Evolutionary conservation across 805 yeast species (phyloP).

Genomic region (Cyberlindnera petersonii): DNA sequence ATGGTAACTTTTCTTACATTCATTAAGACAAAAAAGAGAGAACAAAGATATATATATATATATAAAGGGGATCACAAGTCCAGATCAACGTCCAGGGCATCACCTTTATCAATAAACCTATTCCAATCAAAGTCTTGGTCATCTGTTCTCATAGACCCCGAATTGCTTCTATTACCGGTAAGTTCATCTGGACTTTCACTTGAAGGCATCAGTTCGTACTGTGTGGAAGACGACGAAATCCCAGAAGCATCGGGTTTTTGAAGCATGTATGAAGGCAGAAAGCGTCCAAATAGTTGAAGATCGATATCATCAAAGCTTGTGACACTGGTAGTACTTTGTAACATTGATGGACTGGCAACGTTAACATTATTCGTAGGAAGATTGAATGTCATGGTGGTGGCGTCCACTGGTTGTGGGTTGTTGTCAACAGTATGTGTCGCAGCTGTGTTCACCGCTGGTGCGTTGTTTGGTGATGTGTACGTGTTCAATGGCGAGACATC

Average conservation of each 20-base stretch:
- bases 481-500: slow-evolving; percentile 13
- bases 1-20: too few relatives aligned
- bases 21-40: too few relatives aligned
- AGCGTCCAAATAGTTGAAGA: slow-evolving; percentile 75
- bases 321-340: slow-evolving; percentile 1
- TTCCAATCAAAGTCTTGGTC: slow-evolving; percentile 27
- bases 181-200: slow-evolving; percentile 11
- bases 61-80: slow-evolving; percentile 5
- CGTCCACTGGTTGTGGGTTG: background rate
- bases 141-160: slow-evolving; percentile 3
- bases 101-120: slow-evolving; percentile 25
- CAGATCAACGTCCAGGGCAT: slow-evolving; percentile 14
- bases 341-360: background rate
- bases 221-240: background rate
- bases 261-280: slow-evolving; percentile 78
- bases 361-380: background rate
- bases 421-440: slow-evolving; percentile 16
- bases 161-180: background rate
- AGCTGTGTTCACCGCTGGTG: slow-evolving; percentile 13
- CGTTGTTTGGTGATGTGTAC: slow-evolving; percentile 16
- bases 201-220: background rate
- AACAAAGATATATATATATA: background rate
- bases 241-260: slow-evolving; percentile 3
- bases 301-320: slow-evolving; percentile 80
- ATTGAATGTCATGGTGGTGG: background rate